A percentile compares a stretch with the other conserved stretches of the same genome.
phyloP scores from a whole-genome alignment of 495 filamentous ascomycete species.

The Opeltia flavorubescens region DNA sequence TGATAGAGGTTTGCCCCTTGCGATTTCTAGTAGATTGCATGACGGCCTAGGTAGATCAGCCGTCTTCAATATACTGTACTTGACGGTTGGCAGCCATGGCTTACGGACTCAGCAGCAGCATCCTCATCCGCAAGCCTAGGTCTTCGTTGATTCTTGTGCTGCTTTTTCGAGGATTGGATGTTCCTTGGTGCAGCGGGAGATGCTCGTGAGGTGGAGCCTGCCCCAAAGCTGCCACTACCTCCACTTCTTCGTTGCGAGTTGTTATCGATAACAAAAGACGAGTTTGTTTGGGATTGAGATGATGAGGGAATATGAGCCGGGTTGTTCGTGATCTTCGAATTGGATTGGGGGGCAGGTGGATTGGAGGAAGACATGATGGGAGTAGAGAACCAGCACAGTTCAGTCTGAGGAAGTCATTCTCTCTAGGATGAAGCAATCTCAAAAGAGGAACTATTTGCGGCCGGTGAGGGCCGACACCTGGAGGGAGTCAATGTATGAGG shows the following conservation, averaged over 20 bases:
- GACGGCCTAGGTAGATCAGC: slow-evolving; percentile 40
- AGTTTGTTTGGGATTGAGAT: slow-evolving; percentile 25
- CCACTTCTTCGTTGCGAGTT: slow-evolving; percentile 49
- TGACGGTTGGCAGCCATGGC: slow-evolving; percentile 15
- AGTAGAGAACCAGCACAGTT: background rate
- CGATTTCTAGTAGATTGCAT: slow-evolving; percentile 74
- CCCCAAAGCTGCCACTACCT: slow-evolving; percentile 48
- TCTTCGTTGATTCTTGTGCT: slow-evolving; percentile 50
- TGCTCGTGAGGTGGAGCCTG: slow-evolving; percentile 40
- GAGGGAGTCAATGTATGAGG: background rate
- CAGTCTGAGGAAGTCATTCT: background rate
- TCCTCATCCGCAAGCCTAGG: slow-evolving; percentile 57
- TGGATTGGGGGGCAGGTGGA: slow-evolving; percentile 24
- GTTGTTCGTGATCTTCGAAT: slow-evolving; percentile 33
- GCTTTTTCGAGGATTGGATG: slow-evolving; percentile 58
- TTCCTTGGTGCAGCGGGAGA: slow-evolving; percentile 46
- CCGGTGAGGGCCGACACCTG: background rate
- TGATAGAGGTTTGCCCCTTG: slow-evolving; percentile 90
- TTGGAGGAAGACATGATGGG: slow-evolving; percentile 32
- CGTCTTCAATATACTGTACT: slow-evolving; percentile 6
- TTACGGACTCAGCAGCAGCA: slow-evolving; percentile 65
- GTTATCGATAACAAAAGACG: slow-evolving; percentile 22
- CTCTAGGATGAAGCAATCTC: background rate
- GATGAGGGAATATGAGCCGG: slow-evolving; percentile 25
- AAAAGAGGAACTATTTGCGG: no score